Percentiles rank a stretch among this genome's conserved stretches.
These are phyloP conservation scores for Fusarium sp. DNA, from an alignment of 2,329 filamentous ascomycete genomes.

Conservation along the genomic window DNA sequence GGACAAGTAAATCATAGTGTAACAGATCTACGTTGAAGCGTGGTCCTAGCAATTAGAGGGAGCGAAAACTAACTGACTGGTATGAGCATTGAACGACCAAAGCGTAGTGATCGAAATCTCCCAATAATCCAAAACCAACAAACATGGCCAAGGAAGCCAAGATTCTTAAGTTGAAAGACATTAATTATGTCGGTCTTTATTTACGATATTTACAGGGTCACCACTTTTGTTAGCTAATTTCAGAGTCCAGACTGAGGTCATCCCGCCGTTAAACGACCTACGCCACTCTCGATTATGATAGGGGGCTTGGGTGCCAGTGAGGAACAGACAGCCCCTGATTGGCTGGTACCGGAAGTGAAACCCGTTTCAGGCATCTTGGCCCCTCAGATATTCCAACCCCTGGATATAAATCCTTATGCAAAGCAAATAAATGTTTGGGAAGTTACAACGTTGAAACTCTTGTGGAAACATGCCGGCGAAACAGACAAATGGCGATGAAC, in stretches of 20 bases:
- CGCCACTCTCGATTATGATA: conserved; percentile 21
- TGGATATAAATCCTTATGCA: conserved; percentile 25
- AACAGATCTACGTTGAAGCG: conserved; percentile 8
- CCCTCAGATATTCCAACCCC: conserved; percentile 19
- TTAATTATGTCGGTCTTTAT: conserved; percentile 6
- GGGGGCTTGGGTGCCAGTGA: conserved; percentile 24
- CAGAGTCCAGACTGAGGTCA: conserved; percentile 16
- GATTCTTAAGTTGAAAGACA: not conserved
- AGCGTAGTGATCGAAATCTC: conserved; percentile 13
- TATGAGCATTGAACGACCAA: not conserved
- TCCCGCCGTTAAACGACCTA: conserved; percentile 18
- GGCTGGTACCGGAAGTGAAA: conserved; percentile 29
- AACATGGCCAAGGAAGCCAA: not conserved
- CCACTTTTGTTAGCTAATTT: not conserved
- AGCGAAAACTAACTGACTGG: not conserved
- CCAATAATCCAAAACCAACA: not conserved
- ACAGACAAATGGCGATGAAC: conserved; percentile 32
- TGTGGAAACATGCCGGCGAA: conserved; percentile 26
- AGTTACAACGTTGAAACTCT: conserved; percentile 26
- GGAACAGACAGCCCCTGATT: conserved; percentile 25
- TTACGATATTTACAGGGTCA: conserved; percentile 12
- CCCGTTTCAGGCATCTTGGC: conserved; percentile 43
- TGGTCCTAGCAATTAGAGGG: conserved; percentile 5
- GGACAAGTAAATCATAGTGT: not conserved
- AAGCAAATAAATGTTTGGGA: conserved; percentile 20